Conservation (phyloP, 805 yeast species). For the Candida broadrunensis region DNA sequence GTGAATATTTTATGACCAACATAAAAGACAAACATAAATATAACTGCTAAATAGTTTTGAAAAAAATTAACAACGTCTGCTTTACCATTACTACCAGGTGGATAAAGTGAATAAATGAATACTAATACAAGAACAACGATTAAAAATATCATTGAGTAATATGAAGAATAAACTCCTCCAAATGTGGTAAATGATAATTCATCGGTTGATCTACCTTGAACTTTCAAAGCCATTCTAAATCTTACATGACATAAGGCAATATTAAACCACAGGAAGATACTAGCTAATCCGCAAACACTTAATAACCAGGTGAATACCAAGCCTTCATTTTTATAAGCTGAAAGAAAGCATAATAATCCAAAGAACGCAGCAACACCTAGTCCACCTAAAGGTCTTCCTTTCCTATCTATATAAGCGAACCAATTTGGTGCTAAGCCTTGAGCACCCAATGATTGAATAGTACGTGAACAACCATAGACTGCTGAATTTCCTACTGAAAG, state of each 20-base stretch:
- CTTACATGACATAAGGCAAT: constrained; percentile 40
- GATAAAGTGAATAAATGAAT: constrained; percentile 41
- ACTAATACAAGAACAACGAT: constrained; percentile 31
- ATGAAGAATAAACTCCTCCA: constrained; percentile 36
- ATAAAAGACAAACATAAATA: constrained; percentile 30
- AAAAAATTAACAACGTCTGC: constrained; percentile 34
- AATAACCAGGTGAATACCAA: constrained; percentile 40
- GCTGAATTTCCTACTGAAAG: constrained; percentile 77
- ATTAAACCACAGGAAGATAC: constrained; percentile 40
- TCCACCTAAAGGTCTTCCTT: constrained; percentile 42
- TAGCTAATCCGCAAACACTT: constrained; percentile 38
- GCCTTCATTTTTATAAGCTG: constrained; percentile 26
- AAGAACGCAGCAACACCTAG: constrained; percentile 27
- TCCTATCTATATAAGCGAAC: constrained; percentile 38
- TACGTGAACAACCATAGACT: constrained; percentile 69
- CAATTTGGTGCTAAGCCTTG: constrained; percentile 65
- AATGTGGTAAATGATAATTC: constrained; percentile 34
- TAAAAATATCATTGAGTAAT: constrained; percentile 28
- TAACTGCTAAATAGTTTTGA: constrained; percentile 32
- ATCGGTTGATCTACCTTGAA: constrained; percentile 30
- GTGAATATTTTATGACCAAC: constrained; percentile 38
- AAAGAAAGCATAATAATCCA: constrained; percentile 40
- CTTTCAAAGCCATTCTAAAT: constrained; percentile 36
- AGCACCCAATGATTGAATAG: constrained; percentile 63
- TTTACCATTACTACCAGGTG: constrained; percentile 25